Conservation (phyloP, 371 early-diverging fungal genomes). For the Blastocladiella emersonii region DNA sequence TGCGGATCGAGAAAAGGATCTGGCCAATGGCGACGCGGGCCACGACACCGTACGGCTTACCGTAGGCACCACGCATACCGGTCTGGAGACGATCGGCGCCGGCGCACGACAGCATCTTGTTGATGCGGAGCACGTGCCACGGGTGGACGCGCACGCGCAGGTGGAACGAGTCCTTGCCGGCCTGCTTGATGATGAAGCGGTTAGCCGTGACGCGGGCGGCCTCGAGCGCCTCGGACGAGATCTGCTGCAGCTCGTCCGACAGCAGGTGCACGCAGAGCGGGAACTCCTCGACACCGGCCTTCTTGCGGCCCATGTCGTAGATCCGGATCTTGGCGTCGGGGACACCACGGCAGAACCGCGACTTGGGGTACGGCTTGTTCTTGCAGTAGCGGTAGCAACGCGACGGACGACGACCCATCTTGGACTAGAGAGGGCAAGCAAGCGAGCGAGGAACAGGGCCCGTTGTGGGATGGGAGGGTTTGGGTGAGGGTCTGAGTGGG, state of each 20-base stretch:
- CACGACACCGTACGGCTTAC: slow-evolving; percentile 98
- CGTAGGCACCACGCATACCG: slow-evolving; percentile 99
- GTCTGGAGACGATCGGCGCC: slow-evolving; percentile 99
- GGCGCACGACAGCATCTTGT: slow-evolving; percentile 99
- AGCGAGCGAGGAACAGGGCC: too few relatives aligned
- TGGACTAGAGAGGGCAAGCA: too few relatives aligned
- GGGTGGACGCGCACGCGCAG: slow-evolving; percentile 99
- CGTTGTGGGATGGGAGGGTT: too few relatives aligned
- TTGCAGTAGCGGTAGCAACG: slow-evolving; percentile 99
- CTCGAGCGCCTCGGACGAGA: slow-evolving; percentile 98
- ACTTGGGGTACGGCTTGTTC: slow-evolving; percentile 99
- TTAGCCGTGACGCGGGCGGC: slow-evolving; percentile 99
- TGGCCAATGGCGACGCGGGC: slow-evolving; percentile 99
- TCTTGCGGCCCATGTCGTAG: slow-evolving; percentile 98
- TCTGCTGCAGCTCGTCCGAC: slow-evolving; percentile 98
- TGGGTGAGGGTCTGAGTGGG: too few relatives aligned
- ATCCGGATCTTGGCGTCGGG: slow-evolving; percentile 99
- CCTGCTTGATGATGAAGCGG: slow-evolving; percentile 98
- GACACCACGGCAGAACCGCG: slow-evolving; percentile 99
- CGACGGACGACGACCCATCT: slow-evolving; percentile 98
- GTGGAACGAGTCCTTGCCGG: slow-evolving; percentile 99
- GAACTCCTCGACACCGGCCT: slow-evolving; percentile 97
- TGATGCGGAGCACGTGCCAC: slow-evolving; percentile 99
- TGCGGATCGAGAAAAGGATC: slow-evolving; percentile 94
- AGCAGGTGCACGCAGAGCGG: slow-evolving; percentile 93